Evolutionary conservation across 2,329 filamentous ascomycete genomes (phyloP).

Genomic region (Hypoxylon sp.): DNA sequence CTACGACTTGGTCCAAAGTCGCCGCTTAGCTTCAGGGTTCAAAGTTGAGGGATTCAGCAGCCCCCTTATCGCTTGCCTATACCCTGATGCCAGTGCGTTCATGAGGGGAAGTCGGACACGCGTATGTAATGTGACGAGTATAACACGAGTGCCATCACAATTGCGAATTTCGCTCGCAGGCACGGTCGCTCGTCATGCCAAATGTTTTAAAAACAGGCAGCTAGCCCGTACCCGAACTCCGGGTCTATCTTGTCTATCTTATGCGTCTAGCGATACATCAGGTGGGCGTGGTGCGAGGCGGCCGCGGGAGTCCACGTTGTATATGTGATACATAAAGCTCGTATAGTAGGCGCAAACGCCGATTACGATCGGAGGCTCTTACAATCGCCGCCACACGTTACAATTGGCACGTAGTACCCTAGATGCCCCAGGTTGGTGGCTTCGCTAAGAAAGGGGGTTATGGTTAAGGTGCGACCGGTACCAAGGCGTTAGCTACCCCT

Average conservation of each 20-base stretch:
- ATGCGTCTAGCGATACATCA: not conserved
- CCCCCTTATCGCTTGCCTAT: no score
- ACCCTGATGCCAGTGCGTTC: not conserved
- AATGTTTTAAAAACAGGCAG: no score
- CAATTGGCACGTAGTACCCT: slow-evolving; percentile 10
- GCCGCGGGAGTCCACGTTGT: slow-evolving; percentile 7
- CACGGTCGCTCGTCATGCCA: no score
- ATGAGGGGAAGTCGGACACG: not conserved
- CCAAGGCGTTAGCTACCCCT: not conserved
- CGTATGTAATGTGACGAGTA: not conserved
- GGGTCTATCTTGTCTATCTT: slow-evolving; percentile 3
- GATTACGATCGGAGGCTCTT: not conserved
- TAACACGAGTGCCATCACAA: not conserved
- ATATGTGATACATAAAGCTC: not conserved
- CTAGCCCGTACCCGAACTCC: no score
- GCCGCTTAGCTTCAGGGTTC: slow-evolving; percentile 1
- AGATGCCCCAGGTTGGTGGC: not conserved
- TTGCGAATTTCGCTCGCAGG: not conserved
- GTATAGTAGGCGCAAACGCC: slow-evolving; percentile 3
- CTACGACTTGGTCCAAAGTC: slow-evolving; percentile 9
- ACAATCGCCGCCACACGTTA: slow-evolving; percentile 1
- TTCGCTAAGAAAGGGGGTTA: not conserved
- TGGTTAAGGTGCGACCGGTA: not conserved
- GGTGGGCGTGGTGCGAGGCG: not conserved
- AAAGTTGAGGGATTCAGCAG: no score